Percentiles rank a stretch among this genome's conserved stretches.
Evolutionary conservation across 192 early-diverging fungal genomes (phyloP).

Genomic region (Globomyces pollinis-pini): DNA sequence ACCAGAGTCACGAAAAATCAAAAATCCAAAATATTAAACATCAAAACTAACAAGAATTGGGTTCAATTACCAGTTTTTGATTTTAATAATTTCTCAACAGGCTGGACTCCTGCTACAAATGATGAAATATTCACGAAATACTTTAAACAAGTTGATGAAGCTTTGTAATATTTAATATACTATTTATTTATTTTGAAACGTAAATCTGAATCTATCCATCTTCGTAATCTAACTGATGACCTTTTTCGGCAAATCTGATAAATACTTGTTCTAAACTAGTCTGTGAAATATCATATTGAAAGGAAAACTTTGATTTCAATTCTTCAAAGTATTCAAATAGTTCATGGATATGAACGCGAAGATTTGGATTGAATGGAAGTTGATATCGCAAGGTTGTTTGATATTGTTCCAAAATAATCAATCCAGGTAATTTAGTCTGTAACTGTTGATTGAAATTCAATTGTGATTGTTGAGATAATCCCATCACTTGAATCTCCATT

Average conservation of each 20-base stretch:
- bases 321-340: too few species aligned
- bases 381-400: too few species aligned
- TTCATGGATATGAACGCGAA: too few species aligned
- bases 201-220: background rate
- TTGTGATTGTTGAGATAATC: too few species aligned
- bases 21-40: background rate
- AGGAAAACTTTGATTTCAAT: too few species aligned
- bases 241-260: too few species aligned
- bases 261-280: too few species aligned
- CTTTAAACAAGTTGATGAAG: background rate
- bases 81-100: background rate
- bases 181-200: background rate
- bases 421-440: too few species aligned
- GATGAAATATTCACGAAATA: background rate
- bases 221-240: background rate
- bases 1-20: background rate
- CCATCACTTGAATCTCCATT: slow-evolving; percentile 9
- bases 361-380: too few species aligned
- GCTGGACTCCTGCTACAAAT: background rate
- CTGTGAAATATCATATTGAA: too few species aligned
- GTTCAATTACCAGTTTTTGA: background rate
- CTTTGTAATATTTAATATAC: background rate
- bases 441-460: too few species aligned
- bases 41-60: background rate
- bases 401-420: too few species aligned